These are phyloP conservation scores for Naganishia vaughanmartiniae DNA, from an alignment of 768 basidiomycete species.

Conservation along the genomic window DNA sequence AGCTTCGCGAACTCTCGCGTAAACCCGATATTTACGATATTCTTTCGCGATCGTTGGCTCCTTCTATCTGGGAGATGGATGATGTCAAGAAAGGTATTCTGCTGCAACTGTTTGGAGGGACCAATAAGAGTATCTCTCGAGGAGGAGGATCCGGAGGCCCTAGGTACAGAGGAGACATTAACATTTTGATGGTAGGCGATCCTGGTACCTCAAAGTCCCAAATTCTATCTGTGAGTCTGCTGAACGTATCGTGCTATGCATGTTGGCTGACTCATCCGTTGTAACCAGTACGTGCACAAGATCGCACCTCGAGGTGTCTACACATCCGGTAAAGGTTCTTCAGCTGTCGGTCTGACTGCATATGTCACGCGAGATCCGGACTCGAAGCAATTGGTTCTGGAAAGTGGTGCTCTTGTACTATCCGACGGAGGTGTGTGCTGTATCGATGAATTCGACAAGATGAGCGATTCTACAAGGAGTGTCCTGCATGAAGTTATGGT, in stretches of 20 bases:
- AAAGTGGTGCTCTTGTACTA: slow-evolving; percentile 90
- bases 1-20: slow-evolving; percentile 68
- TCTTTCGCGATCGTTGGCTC: slow-evolving; percentile 79
- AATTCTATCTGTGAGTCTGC: slow-evolving; percentile 70
- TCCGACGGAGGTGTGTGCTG: slow-evolving; percentile 97
- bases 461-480: slow-evolving; percentile 57
- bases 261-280: neutral
- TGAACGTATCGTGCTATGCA: neutral
- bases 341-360: slow-evolving; percentile 96
- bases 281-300: slow-evolving; percentile 89
- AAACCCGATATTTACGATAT: slow-evolving; percentile 81
- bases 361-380: slow-evolving; percentile 98
- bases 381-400: slow-evolving; percentile 94
- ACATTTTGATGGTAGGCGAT: slow-evolving; percentile 93
- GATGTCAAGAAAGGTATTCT: slow-evolving; percentile 99
- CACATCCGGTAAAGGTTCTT: slow-evolving; percentile 96
- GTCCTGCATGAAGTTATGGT: slow-evolving; percentile 59
- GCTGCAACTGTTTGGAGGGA: slow-evolving; percentile 93
- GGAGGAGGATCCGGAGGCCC: slow-evolving; percentile 96
- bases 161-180: slow-evolving; percentile 95
- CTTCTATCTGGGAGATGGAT: slow-evolving; percentile 96
- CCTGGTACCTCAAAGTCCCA: slow-evolving; percentile 99
- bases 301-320: slow-evolving; percentile 97
- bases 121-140: slow-evolving; percentile 87
- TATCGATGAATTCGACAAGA: slow-evolving; percentile 85